phyloP scores from a whole-genome alignment of 2,329 filamentous ascomycete genomes.

The Esteya vermicola region DNA sequence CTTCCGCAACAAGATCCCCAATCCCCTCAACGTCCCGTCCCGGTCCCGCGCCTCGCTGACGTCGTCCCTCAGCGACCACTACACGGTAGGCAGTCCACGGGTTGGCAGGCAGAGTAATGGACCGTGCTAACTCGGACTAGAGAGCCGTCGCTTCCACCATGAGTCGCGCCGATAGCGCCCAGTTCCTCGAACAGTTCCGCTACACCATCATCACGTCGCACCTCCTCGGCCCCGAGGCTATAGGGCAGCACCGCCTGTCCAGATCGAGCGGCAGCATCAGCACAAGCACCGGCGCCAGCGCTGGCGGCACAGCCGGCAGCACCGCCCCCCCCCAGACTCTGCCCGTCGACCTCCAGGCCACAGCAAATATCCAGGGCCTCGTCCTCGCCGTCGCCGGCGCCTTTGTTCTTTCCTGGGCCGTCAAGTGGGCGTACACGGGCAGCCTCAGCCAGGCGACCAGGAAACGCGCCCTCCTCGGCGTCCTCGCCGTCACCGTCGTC shows the following conservation, averaged over 20 bases:
- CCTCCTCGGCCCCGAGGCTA: constrained; percentile 55
- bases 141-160: constrained; percentile 58
- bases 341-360: constrained; percentile 5
- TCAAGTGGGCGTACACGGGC: constrained; percentile 53
- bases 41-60: constrained; percentile 9
- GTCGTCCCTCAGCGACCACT: constrained; percentile 31
- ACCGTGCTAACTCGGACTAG: too few species aligned
- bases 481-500: constrained; percentile 36
- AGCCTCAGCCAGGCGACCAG: constrained; percentile 38
- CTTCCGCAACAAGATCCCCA: constrained; percentile 34
- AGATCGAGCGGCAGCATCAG: not conserved
- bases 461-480: constrained; percentile 33
- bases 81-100: constrained; percentile 30
- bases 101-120: too few species aligned
- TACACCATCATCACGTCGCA: constrained; percentile 90
- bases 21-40: constrained; percentile 28
- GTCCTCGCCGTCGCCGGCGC: constrained; percentile 49
- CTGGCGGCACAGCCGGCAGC: constrained; percentile 4
- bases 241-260: constrained; percentile 21
- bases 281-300: too few species aligned
- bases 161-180: constrained; percentile 63
- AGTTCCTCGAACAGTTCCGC: constrained; percentile 83
- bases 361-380: constrained; percentile 27
- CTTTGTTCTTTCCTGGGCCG: constrained; percentile 51
- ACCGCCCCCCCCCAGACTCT: constrained; percentile 2